A percentile compares a stretch with the other conserved stretches of the same genome.
Evolutionary conservation across 352 stramenopile genomes (phyloP).

Genomic region (Globisporangium viniferum): DNA sequence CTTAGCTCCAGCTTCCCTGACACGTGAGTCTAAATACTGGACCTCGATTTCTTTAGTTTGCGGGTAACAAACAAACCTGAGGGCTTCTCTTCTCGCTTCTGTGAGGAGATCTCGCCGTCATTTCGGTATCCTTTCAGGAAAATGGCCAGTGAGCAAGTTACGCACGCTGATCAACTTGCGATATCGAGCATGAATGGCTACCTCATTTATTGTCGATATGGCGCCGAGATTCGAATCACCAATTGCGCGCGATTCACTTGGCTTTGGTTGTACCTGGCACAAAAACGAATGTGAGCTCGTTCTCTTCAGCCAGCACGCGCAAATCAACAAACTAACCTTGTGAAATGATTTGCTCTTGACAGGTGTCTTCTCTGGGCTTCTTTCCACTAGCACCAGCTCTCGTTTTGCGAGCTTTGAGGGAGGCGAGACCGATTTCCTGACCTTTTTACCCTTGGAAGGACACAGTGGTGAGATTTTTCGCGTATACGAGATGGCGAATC

Average conservation of each 20-base stretch:
- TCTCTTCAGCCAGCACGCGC: background rate
- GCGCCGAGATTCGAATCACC: background rate
- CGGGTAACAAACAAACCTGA: slow-evolving; percentile 9
- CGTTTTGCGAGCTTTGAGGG: slow-evolving; percentile 6
- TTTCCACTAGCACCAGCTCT: background rate
- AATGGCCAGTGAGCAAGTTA: slow-evolving; percentile 1
- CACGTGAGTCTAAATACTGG: background rate
- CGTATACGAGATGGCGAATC: background rate
- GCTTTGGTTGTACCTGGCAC: background rate
- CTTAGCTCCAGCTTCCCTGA: slow-evolving; percentile 13
- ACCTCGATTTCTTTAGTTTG: background rate
- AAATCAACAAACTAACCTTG: background rate
- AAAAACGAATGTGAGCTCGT: background rate
- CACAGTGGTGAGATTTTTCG: background rate
- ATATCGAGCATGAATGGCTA: background rate
- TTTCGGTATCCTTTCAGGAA: slow-evolving; percentile 11
- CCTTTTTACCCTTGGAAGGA: slow-evolving; percentile 6
- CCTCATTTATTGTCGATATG: slow-evolving; percentile 15
- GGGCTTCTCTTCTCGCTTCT: slow-evolving; percentile 5
- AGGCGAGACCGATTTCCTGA: background rate
- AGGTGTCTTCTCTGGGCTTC: background rate
- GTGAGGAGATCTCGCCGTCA: slow-evolving; percentile 12
- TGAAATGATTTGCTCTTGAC: background rate
- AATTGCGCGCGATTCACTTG: background rate
- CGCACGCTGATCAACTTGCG: background rate